These are phyloP conservation scores for Rhizopogon roseolus DNA, from an alignment of 768 basidiomycete genomes.

Conservation along the genomic window DNA sequence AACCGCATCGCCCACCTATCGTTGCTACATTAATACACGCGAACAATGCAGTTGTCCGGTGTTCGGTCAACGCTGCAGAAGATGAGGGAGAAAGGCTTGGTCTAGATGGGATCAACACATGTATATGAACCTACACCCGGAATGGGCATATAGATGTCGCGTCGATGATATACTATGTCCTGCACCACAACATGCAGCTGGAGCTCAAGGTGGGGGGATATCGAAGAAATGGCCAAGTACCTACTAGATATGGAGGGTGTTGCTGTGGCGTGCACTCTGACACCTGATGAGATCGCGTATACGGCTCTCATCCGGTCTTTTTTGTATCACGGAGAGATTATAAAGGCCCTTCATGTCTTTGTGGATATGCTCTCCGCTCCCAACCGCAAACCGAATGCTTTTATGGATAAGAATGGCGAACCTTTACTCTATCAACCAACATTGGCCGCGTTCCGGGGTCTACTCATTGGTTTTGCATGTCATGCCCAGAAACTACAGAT, in stretches of 20 bases:
- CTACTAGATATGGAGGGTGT: slow-evolving; percentile 44
- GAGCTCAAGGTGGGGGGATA: slow-evolving; percentile 28
- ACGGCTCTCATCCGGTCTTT: slow-evolving; percentile 62
- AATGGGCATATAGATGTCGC: slow-evolving; percentile 52
- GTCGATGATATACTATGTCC: slow-evolving; percentile 54
- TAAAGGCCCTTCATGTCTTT: slow-evolving; percentile 50
- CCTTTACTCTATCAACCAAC: slow-evolving; percentile 37
- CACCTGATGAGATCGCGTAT: slow-evolving; percentile 66
- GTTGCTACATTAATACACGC: slow-evolving; percentile 51
- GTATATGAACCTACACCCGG: slow-evolving; percentile 63
- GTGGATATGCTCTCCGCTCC: slow-evolving; percentile 58
- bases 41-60: slow-evolving; percentile 41
- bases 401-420: slow-evolving; percentile 18
- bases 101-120: slow-evolving; percentile 64
- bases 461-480: slow-evolving; percentile 73
- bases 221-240: slow-evolving; percentile 29
- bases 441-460: slow-evolving; percentile 54
- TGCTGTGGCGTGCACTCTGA: slow-evolving; percentile 33
- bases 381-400: slow-evolving; percentile 32
- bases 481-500: slow-evolving; percentile 47
- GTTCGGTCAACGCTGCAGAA: slow-evolving; percentile 51
- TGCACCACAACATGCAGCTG: slow-evolving; percentile 48
- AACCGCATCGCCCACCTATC: slow-evolving; percentile 61
- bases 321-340: slow-evolving; percentile 68
- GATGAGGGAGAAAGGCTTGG: slow-evolving; percentile 47